phyloP scores from a whole-genome alignment of 352 stramenopile genomes.

The Hyaloperonospora brassicae region DNA sequence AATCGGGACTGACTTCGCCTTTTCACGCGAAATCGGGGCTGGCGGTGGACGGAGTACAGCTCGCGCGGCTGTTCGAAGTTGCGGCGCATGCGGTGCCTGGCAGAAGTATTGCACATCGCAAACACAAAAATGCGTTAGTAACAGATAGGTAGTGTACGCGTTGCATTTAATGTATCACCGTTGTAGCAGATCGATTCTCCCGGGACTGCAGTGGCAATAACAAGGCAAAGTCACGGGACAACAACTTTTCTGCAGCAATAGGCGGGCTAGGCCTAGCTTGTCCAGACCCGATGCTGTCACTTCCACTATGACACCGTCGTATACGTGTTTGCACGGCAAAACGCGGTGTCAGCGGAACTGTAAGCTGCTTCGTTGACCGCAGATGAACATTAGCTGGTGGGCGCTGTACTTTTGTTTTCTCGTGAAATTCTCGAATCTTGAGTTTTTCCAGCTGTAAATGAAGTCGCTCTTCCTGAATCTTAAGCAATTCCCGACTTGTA shows the following conservation, averaged over 20 bases:
- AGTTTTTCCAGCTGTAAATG: constrained; percentile 57
- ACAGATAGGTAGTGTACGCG: neutral
- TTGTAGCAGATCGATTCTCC: constrained; percentile 20
- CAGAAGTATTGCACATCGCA: constrained; percentile 1
- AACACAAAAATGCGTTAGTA: constrained; percentile 5
- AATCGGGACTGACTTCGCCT: constrained; percentile 21
- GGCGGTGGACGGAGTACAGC: constrained; percentile 27
- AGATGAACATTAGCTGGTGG: constrained; percentile 61
- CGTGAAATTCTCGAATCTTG: constrained; percentile 74
- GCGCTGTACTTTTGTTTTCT: constrained; percentile 58
- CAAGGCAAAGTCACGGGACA: constrained; percentile 30
- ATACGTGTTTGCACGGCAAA: constrained; percentile 52
- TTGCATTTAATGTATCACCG: constrained; percentile 12
- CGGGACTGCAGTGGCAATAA: constrained; percentile 21
- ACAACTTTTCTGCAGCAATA: constrained; percentile 33
- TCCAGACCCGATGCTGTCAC: constrained; percentile 13
- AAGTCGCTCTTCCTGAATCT: constrained; percentile 68
- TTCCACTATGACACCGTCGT: constrained; percentile 29
- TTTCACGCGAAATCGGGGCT: constrained; percentile 18
- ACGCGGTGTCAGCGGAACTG: constrained; percentile 61
- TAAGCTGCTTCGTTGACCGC: constrained; percentile 74
- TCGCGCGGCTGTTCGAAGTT: constrained; percentile 37
- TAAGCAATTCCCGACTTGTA: constrained; percentile 64
- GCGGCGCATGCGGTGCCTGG: constrained; percentile 27
- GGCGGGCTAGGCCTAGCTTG: constrained; percentile 17